These are phyloP conservation scores for Stereum hirsutum DNA, from an alignment of 1,284 basidiomycete species.

Conservation along the genomic window DNA sequence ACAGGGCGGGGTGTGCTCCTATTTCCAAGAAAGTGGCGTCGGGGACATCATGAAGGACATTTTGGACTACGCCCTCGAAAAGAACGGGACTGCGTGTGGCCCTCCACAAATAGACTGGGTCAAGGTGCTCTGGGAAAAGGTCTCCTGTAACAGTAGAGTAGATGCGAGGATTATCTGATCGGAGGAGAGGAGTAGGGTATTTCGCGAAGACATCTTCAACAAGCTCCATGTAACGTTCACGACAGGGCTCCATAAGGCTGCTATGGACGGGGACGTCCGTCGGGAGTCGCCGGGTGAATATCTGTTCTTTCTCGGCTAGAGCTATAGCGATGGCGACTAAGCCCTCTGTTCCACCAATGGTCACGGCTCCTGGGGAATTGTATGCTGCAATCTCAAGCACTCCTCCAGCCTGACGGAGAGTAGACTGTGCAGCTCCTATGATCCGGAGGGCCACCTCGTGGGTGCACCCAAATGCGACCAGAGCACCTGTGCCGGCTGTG, in stretches of 20 bases:
- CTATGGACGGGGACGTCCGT: slow-evolving; percentile 26
- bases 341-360: slow-evolving; percentile 22
- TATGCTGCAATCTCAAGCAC: slow-evolving; percentile 27
- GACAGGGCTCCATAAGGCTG: slow-evolving; percentile 23
- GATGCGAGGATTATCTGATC: slow-evolving; percentile 12
- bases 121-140: slow-evolving; percentile 11
- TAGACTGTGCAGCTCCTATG: slow-evolving; percentile 13
- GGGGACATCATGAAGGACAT: slow-evolving; percentile 12
- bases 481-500: slow-evolving; percentile 26
- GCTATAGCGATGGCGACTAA: slow-evolving; percentile 20
- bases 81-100: slow-evolving; percentile 22
- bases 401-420: slow-evolving; percentile 4
- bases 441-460: slow-evolving; percentile 15
- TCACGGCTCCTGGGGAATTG: slow-evolving; percentile 25
- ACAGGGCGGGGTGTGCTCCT: slow-evolving; percentile 26
- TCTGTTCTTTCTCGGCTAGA: slow-evolving; percentile 17
- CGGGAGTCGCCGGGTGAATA: slow-evolving; percentile 23
- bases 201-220: slow-evolving; percentile 19
- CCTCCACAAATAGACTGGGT: slow-evolving; percentile 27
- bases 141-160: slow-evolving; percentile 19
- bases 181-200: slow-evolving; percentile 9
- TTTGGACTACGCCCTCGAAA: slow-evolving; percentile 18
- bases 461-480: slow-evolving; percentile 32
- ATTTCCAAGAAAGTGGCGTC: slow-evolving; percentile 22
- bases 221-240: slow-evolving; percentile 13